phyloP scores from a whole-genome alignment of 305 asterid species.

The Petunia hybrid region DNA sequence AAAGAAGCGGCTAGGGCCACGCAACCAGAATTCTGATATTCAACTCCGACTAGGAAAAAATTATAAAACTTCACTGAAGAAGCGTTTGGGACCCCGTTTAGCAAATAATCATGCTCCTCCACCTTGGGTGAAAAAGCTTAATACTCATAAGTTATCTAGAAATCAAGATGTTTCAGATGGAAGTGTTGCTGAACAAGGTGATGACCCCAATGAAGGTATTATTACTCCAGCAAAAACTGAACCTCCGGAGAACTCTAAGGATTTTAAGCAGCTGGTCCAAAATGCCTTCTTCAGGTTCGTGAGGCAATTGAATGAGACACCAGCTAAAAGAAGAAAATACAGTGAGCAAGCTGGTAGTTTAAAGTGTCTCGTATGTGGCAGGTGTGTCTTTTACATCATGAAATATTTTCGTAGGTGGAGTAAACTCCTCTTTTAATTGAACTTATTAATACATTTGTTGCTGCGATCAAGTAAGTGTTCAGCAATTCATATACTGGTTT shows the following conservation, averaged over 20 bases:
- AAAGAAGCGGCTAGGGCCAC: slow-evolving; percentile 63
- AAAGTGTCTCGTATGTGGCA: slow-evolving; percentile 72
- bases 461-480: slow-evolving; percentile 37
- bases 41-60: slow-evolving; percentile 49
- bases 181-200: slow-evolving; percentile 44
- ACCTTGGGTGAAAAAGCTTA: slow-evolving; percentile 58
- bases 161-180: slow-evolving; percentile 43
- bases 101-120: slow-evolving; percentile 45
- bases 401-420: slow-evolving; percentile 50
- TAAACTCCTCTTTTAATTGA: slow-evolving; percentile 41
- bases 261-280: slow-evolving; percentile 68
- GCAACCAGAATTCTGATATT: slow-evolving; percentile 51
- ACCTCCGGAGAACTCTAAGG: slow-evolving; percentile 67
- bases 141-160: slow-evolving; percentile 34
- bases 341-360: slow-evolving; percentile 55
- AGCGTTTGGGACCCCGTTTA: slow-evolving; percentile 58
- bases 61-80: slow-evolving; percentile 53
- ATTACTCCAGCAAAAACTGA: slow-evolving; percentile 46
- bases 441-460: slow-evolving; percentile 38
- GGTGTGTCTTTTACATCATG: slow-evolving; percentile 66
- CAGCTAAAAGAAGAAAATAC: slow-evolving; percentile 54
- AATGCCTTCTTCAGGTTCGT: slow-evolving; percentile 64
- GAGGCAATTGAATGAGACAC: slow-evolving; percentile 61
- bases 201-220: slow-evolving; percentile 41
- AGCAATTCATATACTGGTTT: slow-evolving; percentile 40